phyloP scores from a whole-genome alignment of 179 eudicot genomes.

The Patellifolia procumbens region DNA sequence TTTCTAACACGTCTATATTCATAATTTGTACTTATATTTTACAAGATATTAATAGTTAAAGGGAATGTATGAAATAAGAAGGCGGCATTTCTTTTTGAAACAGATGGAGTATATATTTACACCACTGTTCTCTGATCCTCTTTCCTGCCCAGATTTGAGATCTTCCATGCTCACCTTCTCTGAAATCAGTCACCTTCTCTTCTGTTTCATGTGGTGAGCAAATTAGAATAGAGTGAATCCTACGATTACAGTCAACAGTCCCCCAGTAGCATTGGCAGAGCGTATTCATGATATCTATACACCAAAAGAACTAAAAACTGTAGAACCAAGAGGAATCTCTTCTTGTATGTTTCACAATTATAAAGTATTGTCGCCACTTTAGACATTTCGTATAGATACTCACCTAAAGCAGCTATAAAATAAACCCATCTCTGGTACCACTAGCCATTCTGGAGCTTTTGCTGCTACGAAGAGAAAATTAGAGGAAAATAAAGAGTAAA shows the following conservation, averaged over 20 bases:
- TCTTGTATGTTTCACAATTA: slow-evolving; percentile 10
- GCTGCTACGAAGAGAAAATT: neutral
- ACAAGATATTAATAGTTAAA: too few relatives aligned
- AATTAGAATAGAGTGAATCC: neutral
- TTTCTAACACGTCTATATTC: too few relatives aligned
- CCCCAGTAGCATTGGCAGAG: neutral
- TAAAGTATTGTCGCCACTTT: slow-evolving; percentile 26
- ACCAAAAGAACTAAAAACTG: neutral
- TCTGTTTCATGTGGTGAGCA: neutral
- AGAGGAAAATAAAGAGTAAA: neutral
- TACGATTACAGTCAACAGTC: slow-evolving; percentile 6
- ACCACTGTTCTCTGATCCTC: too few relatives aligned
- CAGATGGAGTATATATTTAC: too few relatives aligned
- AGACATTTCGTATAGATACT: slow-evolving; percentile 38
- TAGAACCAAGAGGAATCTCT: slow-evolving; percentile 7
- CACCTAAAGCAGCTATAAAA: slow-evolving; percentile 33
- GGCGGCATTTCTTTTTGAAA: too few relatives aligned
- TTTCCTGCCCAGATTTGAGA: too few relatives aligned
- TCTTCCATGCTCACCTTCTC: too few relatives aligned
- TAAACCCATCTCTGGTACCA: slow-evolving; percentile 16
- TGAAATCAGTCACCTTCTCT: too few relatives aligned
- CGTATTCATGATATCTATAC: neutral
- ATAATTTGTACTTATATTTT: too few relatives aligned
- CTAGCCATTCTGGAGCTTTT: slow-evolving; percentile 21
- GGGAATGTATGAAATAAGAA: too few relatives aligned